phyloP scores from a whole-genome alignment of 192 early-diverging fungal genomes.

The Linnemannia hyalina region DNA sequence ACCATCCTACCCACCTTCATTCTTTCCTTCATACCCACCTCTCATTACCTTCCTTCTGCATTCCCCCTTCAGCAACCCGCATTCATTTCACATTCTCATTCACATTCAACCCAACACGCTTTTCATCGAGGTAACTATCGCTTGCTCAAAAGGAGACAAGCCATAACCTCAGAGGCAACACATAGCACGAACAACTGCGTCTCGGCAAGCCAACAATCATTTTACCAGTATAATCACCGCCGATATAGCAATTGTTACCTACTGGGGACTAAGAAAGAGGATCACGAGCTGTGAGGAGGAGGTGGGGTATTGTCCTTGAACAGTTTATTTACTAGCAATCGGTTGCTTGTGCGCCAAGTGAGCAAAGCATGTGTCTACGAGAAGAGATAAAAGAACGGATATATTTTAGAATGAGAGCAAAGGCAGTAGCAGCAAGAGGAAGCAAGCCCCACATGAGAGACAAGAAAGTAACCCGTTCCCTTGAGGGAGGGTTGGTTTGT shows the following conservation, averaged over 20 bases:
- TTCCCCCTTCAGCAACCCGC: not conserved
- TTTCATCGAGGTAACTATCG: not conserved
- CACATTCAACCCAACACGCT: not conserved
- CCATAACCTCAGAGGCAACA: too few relatives aligned
- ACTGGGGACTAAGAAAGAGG: too few relatives aligned
- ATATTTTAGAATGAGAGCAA: not conserved
- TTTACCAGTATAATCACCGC: too few relatives aligned
- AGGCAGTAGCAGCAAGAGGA: not conserved
- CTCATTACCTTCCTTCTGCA: not conserved
- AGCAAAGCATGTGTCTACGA: not conserved
- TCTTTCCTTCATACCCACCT: not conserved
- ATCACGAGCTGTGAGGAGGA: not conserved
- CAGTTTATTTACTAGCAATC: not conserved
- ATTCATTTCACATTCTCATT: not conserved
- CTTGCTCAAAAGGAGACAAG: too few relatives aligned
- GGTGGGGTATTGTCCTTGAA: not conserved
- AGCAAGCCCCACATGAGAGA: not conserved
- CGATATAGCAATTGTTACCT: too few relatives aligned
- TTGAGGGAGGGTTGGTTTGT: not conserved
- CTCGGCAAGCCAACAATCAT: too few relatives aligned
- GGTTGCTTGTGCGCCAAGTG: not conserved
- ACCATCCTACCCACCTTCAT: not conserved
- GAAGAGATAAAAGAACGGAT: not conserved
- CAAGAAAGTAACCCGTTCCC: not conserved
- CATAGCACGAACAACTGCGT: too few relatives aligned